These are phyloP conservation scores for Lactarius akahatsu DNA, from an alignment of 768 basidiomycete genomes.

Conservation along the genomic window DNA sequence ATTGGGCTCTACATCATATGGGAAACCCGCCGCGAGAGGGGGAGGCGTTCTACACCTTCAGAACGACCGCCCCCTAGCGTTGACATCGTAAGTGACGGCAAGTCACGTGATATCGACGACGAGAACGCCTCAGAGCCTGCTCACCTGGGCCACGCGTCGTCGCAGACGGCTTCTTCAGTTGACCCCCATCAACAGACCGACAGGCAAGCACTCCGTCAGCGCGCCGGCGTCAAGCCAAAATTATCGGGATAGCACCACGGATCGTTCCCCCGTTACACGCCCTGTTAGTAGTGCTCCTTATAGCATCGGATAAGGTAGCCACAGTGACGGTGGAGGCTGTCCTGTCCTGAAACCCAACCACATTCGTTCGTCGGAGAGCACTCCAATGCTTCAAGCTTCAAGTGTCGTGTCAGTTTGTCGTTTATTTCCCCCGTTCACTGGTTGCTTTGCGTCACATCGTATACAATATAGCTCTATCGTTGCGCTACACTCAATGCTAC, in stretches of 20 bases:
- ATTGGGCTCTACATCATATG: constrained; percentile 70
- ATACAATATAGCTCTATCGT: not conserved
- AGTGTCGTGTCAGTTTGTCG: not conserved
- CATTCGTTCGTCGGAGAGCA: not conserved
- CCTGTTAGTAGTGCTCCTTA: not conserved
- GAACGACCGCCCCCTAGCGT: not conserved
- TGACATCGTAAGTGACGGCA: not conserved
- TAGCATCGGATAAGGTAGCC: not conserved
- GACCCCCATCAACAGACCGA: constrained; percentile 11
- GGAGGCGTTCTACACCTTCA: not conserved
- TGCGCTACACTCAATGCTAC: constrained; percentile 30
- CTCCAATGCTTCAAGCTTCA: not conserved
- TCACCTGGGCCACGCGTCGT: not conserved
- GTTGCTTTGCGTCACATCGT: constrained; percentile 8
- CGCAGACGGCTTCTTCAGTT: constrained; percentile 14
- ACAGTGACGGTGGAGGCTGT: not conserved
- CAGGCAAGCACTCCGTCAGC: constrained; percentile 16
- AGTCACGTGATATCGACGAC: not conserved
- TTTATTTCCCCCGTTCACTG: not conserved
- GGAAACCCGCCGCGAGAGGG: constrained; percentile 45
- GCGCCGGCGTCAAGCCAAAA: constrained; percentile 1
- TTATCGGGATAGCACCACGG: not conserved
- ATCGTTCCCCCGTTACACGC: too few species aligned
- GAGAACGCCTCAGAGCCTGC: not conserved
- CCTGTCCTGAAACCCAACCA: not conserved